These are phyloP conservation scores for Trichoderma oligosporum DNA, from an alignment of 2,329 filamentous ascomycete species.

Conservation along the genomic window DNA sequence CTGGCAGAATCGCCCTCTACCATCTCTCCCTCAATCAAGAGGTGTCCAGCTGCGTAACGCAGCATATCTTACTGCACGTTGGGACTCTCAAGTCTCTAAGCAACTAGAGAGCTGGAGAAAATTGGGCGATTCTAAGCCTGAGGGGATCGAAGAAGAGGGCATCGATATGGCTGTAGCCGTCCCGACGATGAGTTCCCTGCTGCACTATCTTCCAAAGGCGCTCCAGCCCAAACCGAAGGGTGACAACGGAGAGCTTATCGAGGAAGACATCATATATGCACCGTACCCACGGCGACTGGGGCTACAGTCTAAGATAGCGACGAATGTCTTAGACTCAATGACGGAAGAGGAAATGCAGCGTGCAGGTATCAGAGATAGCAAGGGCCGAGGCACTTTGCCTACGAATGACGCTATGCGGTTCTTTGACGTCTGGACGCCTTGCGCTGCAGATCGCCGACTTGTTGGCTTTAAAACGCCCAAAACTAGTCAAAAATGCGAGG, in stretches of 20 bases:
- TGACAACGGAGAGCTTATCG: constrained; percentile 13
- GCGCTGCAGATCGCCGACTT: constrained; percentile 30
- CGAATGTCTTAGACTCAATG: constrained; percentile 43
- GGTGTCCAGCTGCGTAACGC: constrained; percentile 54
- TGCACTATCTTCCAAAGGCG: constrained; percentile 22
- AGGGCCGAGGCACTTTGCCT: constrained; percentile 40
- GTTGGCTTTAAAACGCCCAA: constrained; percentile 21
- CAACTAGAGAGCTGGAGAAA: constrained; percentile 44
- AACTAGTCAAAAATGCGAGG: constrained; percentile 34
- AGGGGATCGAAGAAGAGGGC: constrained; percentile 28
- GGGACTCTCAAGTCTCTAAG: constrained; percentile 46
- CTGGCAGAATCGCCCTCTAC: constrained; percentile 44
- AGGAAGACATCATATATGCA: constrained; percentile 29
- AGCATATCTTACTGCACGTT: constrained; percentile 45
- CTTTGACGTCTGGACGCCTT: constrained; percentile 42
- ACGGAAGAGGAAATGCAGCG: constrained; percentile 46
- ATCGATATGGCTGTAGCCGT: constrained; percentile 19
- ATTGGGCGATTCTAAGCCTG: constrained; percentile 41
- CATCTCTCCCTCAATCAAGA: constrained; percentile 44
- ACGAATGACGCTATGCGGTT: constrained; percentile 36
- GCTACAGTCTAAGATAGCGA: constrained; percentile 40
- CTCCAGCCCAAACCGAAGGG: constrained; percentile 16
- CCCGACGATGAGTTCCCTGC: constrained; percentile 18
- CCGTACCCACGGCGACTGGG: constrained; percentile 40
- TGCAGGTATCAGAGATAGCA: constrained; percentile 40